Evolutionary conservation across 805 yeast species (phyloP), one percentile per base, ranked within the genome.

Genomic region (Torulaspora franciscae): DNA sequence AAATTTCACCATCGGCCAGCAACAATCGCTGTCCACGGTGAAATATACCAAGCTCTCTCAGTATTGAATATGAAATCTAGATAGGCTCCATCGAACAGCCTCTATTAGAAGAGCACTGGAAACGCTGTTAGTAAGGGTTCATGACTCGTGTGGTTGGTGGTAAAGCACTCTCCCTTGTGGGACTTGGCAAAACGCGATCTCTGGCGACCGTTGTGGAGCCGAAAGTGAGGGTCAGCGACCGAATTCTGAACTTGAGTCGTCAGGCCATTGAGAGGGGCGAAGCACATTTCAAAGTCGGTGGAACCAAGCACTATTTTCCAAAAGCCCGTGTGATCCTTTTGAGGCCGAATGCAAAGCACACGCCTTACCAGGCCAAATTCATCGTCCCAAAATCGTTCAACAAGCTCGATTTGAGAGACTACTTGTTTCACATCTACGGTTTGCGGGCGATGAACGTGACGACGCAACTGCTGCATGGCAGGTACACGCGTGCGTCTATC

Each of bases 341-440:
- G 50, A 77, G 95, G 61, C 96, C 97, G 34, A 85, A 85, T 59
- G 96, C 98, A n/a, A 86, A 86, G 61, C 95, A 87, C 67, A 85
- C 96, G 0, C 99, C 99, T 38, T 90, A 85, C 69, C 97, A 89
- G 67, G 98, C 98, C 40, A 89, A 88, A 65, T 93, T 93, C 67
- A 79, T 86, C 52, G 99, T 95, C 14, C 99, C 99, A 11, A 80
- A 85, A 60, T 79, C 86, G 44, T 90, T 93, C 75, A 93, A 93
- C 72, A 91, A 90, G 65, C 73, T 93, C 70, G 98, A 91, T 65
- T 74, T 93, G 50, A 79, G 99, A 65, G 99, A 93, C 69, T 93
- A 93, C 62, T 73, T 93, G 51, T 93, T 81, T 77, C 81, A 90
- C 57, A 72, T 93, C 4, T 93, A 93, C 61, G 96, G 96, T 2